Percentiles rank a stretch among this genome's conserved stretches.
Evolutionary conservation across 805 yeast species (phyloP).

Genomic region (Wickerhamiella sergipiensis): DNA sequence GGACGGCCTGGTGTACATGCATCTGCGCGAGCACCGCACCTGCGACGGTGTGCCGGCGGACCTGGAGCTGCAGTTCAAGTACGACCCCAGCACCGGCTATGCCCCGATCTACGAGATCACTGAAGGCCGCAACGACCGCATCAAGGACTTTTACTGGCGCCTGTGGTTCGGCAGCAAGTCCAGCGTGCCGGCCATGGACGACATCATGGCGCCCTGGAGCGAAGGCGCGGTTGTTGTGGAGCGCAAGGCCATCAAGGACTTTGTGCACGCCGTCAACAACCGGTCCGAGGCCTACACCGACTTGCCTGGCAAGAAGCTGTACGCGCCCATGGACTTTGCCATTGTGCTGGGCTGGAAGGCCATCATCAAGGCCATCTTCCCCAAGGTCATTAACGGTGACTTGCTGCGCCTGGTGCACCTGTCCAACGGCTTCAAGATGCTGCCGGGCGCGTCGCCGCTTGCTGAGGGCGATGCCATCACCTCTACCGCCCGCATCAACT

Average conservation of each 20-base stretch:
- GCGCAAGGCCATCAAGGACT: conserved; percentile 69
- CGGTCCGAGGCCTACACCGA: conserved; percentile 90
- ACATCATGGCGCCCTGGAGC: conserved; percentile 54
- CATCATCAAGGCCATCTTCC: conserved; percentile 96
- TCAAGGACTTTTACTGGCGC: conserved; percentile 94
- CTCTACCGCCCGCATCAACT: conserved; percentile 69
- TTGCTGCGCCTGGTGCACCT: conserved; percentile 84
- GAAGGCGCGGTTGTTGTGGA: conserved; percentile 56
- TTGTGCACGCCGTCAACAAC: conserved; percentile 95
- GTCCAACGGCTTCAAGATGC: conserved; percentile 87
- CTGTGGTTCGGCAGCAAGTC: conserved; percentile 69
- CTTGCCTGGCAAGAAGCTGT: conserved; percentile 56
- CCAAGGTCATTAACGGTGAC: conserved; percentile 91
- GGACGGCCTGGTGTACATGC: conserved; percentile 45
- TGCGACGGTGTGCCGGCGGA: conserved; percentile 61
- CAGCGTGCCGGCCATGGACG: conserved; percentile 45
- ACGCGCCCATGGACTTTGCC: conserved; percentile 99
- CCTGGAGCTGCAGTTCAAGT: conserved; percentile 64
- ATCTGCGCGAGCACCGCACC: conserved; percentile 78
- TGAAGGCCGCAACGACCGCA: conserved; percentile 82
- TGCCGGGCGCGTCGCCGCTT: conserved; percentile 82
- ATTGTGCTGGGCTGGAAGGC: conserved; percentile 98
- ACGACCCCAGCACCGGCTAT: conserved; percentile 78
- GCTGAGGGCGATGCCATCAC: conserved; percentile 76
- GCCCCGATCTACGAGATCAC: conserved; percentile 87